Base-by-base conservation (phyloP, 495 filamentous ascomycete species). In the Jackrogersella minutella region DNA sequence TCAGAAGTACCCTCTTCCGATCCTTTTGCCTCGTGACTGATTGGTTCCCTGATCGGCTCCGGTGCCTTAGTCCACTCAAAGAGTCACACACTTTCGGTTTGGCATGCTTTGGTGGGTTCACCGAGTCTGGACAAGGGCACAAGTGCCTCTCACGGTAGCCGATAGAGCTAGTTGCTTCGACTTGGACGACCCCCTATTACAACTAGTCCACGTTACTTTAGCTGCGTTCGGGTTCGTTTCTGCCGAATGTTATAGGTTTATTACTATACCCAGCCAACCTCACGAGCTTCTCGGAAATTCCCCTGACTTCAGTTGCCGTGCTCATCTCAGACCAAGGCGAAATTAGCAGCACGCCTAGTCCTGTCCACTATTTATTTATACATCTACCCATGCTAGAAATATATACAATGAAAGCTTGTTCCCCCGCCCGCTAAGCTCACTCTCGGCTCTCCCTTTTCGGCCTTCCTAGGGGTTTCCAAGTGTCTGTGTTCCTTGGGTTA, bases 381-480 rank as follows among this genome's bases (percentile, higher is more conserved):
- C 17, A 40, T 19, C 34, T 62, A 64, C 52, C 43, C 41, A 22
- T 67, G 56, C 51, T 67, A 59, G 58, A 58, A 53, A 53, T 58
- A 62, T 62, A 62, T 67, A 67, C 58, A 62, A 36, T 50, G 17
- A 57, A 58, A 61, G 44, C 58, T 54, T 58, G n/a, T 58, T 10
- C 55, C 66, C 60, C 60, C 66, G 60, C 66, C 61, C 52, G 33
- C 30, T 65, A 56, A 61, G 30, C 34, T 46, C 24, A 40, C 39
- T 34, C 21, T 65, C 61, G 66, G 61, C 61, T 69, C 65, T 65
- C 61, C 61, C 53, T 9, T 64, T 64, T 54, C 5, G 50, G 61
- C 36, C 30, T 57, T 14, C 28, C 13, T 14, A 41, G 31, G 49
- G 28, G 26, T 9, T 33, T 51, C 39, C 19, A 57, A 21, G 10